Base-by-base conservation (phyloP, 2,329 filamentous ascomycete species). In the Capronia americana region DNA sequence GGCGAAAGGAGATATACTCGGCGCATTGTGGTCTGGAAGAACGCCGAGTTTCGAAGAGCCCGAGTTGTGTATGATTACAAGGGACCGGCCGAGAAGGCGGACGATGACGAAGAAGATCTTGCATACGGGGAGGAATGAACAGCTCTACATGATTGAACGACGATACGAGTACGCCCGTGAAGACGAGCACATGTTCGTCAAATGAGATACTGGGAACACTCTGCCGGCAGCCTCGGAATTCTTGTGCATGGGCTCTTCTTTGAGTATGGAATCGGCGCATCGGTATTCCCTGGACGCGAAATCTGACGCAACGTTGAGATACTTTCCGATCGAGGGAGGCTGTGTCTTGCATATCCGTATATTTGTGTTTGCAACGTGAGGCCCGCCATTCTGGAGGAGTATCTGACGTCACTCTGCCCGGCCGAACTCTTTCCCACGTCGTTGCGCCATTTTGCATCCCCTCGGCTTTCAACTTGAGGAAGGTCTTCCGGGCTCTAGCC, bases 11-110 rank as follows among this genome's bases (percentile, higher is more conserved):
- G 75, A 65, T 76, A 83, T 65, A 79, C 78, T 62, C 77, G 81
- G 65, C 79, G 79, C 44, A 73, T 82, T 44, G 79, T 75, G 32
- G 78, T 79, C 48, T 74, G 71, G 61, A 80, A 82, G 70, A 73
- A 72, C 20, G 75, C 73, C 12, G 72, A 78, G 44, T 75, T 74
- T 61, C 71, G 77, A 60, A 67, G 76, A 66, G 78, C 75, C 26
- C 75, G 80, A 57, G 72, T 82, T 44, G 79, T 82, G 24, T 82
- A 82, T 69, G 72, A 74, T 64, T 82, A 73, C 68, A 60, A 71
- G 41, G 74, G 74, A 30, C 63, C 51, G 26, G 63, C 57, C 2
- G 65, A 69, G n/a, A 48, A 57, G 30, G 60, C 66, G n/a, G 64
- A 67, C 17, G 63, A 66, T 32, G 67, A 67, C 12, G 66, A 71